phyloP scores from a whole-genome alignment of 495 filamentous ascomycete species.

The Aspergillus steynii region DNA sequence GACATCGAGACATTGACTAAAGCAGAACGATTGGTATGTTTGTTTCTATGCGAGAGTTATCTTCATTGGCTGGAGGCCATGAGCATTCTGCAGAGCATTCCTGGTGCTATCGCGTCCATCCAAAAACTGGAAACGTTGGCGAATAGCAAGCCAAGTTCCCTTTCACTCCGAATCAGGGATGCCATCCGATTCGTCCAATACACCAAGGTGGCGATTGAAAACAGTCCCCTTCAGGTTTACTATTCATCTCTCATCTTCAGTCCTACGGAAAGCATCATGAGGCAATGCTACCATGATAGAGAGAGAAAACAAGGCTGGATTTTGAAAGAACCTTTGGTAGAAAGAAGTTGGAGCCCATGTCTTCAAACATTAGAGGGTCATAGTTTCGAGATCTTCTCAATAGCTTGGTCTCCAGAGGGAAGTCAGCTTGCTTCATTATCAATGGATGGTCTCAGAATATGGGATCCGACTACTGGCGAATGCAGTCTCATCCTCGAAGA shows the following conservation, averaged over 20 bases:
- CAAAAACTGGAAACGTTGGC: background rate
- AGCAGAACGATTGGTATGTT: background rate
- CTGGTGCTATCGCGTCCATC: background rate
- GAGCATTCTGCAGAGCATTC: conserved; percentile 18
- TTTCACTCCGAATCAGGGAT: background rate
- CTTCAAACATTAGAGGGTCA: no score
- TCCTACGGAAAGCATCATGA: conserved; percentile 23
- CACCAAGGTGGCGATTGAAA: conserved; percentile 20
- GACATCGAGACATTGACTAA: background rate
- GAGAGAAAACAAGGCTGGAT: no score
- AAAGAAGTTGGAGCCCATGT: no score
- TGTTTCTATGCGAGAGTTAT: conserved; percentile 31
- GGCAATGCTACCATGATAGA: background rate
- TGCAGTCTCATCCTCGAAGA: no score
- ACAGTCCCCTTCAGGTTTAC: conserved; percentile 29
- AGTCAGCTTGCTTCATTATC: no score
- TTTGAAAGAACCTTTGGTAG: no score
- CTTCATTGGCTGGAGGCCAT: conserved; percentile 43
- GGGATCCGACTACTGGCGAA: no score
- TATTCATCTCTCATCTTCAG: conserved; percentile 27
- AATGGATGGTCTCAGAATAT: no score
- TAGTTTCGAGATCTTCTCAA: no score
- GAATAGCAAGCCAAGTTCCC: background rate
- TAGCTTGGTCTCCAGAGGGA: no score
- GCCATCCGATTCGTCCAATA: conserved; percentile 13